These are phyloP conservation scores for Coemansia sp. DNA, from an alignment of 192 early-diverging fungal species.

Conservation along the genomic window DNA sequence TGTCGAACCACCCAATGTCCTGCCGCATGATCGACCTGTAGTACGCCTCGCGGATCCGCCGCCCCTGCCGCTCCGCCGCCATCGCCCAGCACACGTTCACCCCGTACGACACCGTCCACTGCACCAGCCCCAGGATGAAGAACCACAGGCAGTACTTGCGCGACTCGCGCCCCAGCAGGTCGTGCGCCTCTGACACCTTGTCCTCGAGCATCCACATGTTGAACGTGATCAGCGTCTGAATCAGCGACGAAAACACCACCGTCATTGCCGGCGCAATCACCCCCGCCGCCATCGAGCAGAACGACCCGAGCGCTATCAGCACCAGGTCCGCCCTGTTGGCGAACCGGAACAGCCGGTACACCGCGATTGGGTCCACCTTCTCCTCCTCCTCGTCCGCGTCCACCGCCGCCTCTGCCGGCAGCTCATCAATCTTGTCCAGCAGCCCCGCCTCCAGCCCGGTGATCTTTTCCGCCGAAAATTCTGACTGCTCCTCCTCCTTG, in stretches of 20 bases:
- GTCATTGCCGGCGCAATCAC: conserved; percentile 48
- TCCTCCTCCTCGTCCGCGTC: conserved; percentile 1
- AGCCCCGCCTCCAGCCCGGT: background rate
- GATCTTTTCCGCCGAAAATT: background rate
- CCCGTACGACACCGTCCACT: conserved; percentile 37
- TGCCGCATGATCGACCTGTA: conserved; percentile 79
- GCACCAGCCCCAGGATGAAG: conserved; percentile 32
- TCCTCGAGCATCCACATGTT: conserved; percentile 1
- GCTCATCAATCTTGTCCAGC: conserved; percentile 28
- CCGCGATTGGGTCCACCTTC: conserved; percentile 28
- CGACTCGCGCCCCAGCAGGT: conserved; percentile 22
- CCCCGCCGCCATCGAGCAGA: conserved; percentile 44
- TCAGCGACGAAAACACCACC: conserved; percentile 25
- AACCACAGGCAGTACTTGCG: conserved; percentile 44
- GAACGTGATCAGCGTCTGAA: conserved; percentile 23
- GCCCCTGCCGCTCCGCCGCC: conserved; percentile 59
- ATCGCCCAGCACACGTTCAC: conserved; percentile 42
- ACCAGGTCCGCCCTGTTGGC: conserved; percentile 57
- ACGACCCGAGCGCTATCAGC: conserved; percentile 47
- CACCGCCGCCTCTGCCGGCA: conserved; percentile 2
- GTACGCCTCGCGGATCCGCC: conserved; percentile 76
- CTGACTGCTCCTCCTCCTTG: background rate
- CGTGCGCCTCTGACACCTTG: conserved; percentile 2
- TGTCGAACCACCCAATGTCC: conserved; percentile 88
- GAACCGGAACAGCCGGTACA: conserved; percentile 66